Evolutionary conservation across 441 rosid species (phyloP).

Genomic region (Arabidopsis lyrata): DNA sequence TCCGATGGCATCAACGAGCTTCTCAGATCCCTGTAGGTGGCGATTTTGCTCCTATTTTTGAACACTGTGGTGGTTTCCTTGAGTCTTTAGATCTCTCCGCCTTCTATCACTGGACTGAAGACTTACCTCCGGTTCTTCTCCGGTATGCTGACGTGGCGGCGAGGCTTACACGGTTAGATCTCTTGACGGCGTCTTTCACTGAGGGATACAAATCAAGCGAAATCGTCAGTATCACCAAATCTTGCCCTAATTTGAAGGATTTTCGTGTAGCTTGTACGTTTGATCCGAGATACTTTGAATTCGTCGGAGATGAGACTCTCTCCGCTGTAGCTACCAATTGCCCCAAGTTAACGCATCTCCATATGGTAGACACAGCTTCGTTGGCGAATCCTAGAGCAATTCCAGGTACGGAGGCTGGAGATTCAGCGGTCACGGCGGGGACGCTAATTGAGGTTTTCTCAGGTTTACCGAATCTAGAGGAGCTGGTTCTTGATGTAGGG

Average conservation of each 20-base stretch:
- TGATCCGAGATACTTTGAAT: conserved; percentile 79
- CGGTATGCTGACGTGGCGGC: conserved; percentile 52
- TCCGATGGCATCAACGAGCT: conserved; percentile 89
- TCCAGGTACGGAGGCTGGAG: conserved; percentile 63
- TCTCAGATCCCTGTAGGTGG: conserved; percentile 53
- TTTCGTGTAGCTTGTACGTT: conserved; percentile 81
- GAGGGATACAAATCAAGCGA: conserved; percentile 84
- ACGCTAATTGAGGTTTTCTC: conserved; percentile 61
- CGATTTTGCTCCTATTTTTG: conserved; percentile 61
- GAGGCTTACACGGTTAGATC: conserved; percentile 61
- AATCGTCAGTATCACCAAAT: conserved; percentile 58
- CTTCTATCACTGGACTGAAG: conserved; percentile 93
- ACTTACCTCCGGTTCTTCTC: conserved; percentile 79
- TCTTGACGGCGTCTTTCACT: conserved; percentile 66
- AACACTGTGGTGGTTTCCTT: conserved; percentile 53
- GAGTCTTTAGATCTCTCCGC: conserved; percentile 69
- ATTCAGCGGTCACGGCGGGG: conserved; percentile 56
- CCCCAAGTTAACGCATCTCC: conserved; percentile 63
- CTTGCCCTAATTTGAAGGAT: conserved; percentile 66
- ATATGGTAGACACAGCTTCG: conserved; percentile 69
- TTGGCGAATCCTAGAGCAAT: conserved; percentile 53
- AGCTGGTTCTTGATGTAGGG: conserved; percentile 72
- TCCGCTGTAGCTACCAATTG: conserved; percentile 65
- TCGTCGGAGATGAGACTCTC: conserved; percentile 74
- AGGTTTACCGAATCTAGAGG: conserved; percentile 63